Evolutionary conservation across 306 rosid genomes (phyloP), one percentile per base, ranked within the genome.

Genomic region (Neltuma alba): DNA sequence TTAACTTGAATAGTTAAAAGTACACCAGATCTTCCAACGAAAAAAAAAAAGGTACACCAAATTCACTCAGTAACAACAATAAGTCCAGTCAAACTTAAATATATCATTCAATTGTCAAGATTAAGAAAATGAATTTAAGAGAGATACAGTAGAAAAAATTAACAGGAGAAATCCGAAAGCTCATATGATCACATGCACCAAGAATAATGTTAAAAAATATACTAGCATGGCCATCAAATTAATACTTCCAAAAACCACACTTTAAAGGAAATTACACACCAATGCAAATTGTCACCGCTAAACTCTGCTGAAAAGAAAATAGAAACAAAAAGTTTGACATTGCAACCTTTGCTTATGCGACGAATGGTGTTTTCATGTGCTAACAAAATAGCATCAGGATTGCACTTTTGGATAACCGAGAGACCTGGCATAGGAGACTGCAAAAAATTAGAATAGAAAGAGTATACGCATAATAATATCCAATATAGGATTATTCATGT

Each of bases 331-430:
- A 42, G 15, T 13, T 18, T 33, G 54, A 40, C 58, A 66, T 58
- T 44, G 62, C 60, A 87, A 93, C 98, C 97, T 91, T 27, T 90
- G 76, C 92, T 86, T 65, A 93, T 86, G 83, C 90, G 90, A 6
- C 57, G 84, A 91, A 89, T 85, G 70, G 98, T 92, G 80, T 92
- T 92, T 78, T 89, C 91, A 78, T 94, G 97, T 23, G 92, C 96
- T 64, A 94, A 72, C 85, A 92, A 66, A 54, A 72, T 88, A 62
- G 97, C 92, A 67, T 92, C 88, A 54, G 98, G 98, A 77, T 92
- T 92, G 92, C 80, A 86, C 80, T 83, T 89, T 81, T 94, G 97
- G 82, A 94, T 84, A 65, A 89, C 87, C 34, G 97, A 86, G 72
- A 92, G 97, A 84, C 98, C 98, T 94, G 97, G 37, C 76, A 79